Conservation (phyloP, 352 stramenopile genomes). For the Hyaloperonospora brassicae region DNA sequence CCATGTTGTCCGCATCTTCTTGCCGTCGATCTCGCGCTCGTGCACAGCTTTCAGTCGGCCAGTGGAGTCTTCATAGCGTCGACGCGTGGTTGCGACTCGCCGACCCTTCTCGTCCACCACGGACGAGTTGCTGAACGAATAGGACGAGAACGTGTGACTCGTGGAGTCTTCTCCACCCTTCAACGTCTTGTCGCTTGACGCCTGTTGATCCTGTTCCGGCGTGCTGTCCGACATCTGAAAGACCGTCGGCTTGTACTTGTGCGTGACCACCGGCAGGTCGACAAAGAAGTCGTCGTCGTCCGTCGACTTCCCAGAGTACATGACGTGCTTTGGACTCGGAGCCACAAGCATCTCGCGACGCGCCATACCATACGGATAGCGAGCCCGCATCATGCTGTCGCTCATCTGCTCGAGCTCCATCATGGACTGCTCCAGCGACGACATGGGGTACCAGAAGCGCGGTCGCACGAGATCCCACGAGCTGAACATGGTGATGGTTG, state of each 20-base stretch:
- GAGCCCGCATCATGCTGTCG: conserved; percentile 18
- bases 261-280: too few species aligned
- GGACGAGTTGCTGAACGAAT: conserved; percentile 34
- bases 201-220: background rate
- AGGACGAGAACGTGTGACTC: conserved; percentile 26
- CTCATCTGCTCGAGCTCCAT: conserved; percentile 39
- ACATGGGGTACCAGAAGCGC: conserved; percentile 50
- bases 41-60: conserved; percentile 31
- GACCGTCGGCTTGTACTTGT: too few species aligned
- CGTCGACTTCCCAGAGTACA: background rate
- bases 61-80: conserved; percentile 32
- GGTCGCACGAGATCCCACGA: background rate
- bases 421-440: conserved; percentile 47
- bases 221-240: background rate
- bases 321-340: background rate
- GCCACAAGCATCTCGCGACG: conserved; percentile 2
- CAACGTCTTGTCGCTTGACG: background rate
- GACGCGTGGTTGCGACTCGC: conserved; percentile 27
- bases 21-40: conserved; percentile 27
- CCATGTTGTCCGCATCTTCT: conserved; percentile 36
- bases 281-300: conserved; percentile 14
- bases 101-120: conserved; percentile 31
- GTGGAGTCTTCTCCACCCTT: background rate
- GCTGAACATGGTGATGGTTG: background rate
- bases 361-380: conserved; percentile 15